phyloP scores from a whole-genome alignment of 495 filamentous ascomycete species.

The Aspergillus incahuasiensis region DNA sequence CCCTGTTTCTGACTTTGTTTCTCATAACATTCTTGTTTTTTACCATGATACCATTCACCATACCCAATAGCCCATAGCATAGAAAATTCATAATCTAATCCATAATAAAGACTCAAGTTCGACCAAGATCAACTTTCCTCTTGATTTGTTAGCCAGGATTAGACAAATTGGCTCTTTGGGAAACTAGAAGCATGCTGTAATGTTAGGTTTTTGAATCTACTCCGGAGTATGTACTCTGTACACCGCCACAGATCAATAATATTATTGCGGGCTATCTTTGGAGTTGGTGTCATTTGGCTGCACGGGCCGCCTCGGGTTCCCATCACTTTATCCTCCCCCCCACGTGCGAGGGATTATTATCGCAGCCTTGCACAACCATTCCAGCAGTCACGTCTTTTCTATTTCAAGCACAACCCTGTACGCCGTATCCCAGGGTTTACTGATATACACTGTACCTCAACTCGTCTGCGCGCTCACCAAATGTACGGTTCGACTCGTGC shows the following conservation, averaged over 20 bases:
- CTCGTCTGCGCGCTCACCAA: conserved; percentile 4
- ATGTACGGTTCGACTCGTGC: conserved; percentile 18
- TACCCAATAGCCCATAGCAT: conserved; percentile 17
- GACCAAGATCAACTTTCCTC: not conserved
- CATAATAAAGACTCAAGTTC: conserved; percentile 9
- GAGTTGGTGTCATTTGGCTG: not conserved
- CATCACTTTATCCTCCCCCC: not conserved
- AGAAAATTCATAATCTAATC: conserved; percentile 15
- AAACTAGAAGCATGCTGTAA: not conserved
- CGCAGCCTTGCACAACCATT: not conserved
- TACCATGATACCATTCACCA: conserved; percentile 16
- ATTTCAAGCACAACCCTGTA: not conserved
- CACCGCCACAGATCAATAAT: not conserved
- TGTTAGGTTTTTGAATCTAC: not conserved
- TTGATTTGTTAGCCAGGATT: not conserved
- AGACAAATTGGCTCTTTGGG: not conserved
- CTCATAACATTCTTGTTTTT: no score
- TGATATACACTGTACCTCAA: not conserved
- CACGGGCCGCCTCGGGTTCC: not conserved
- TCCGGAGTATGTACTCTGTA: not conserved
- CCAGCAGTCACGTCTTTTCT: not conserved
- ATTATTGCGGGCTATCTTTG: not conserved
- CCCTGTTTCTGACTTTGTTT: not conserved
- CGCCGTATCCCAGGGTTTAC: not conserved
- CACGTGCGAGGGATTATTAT: not conserved